Evolutionary conservation across 345 rosid species (phyloP), one percentile per base, ranked within the genome.

Genomic region (Crucihimalaya himalaica): DNA sequence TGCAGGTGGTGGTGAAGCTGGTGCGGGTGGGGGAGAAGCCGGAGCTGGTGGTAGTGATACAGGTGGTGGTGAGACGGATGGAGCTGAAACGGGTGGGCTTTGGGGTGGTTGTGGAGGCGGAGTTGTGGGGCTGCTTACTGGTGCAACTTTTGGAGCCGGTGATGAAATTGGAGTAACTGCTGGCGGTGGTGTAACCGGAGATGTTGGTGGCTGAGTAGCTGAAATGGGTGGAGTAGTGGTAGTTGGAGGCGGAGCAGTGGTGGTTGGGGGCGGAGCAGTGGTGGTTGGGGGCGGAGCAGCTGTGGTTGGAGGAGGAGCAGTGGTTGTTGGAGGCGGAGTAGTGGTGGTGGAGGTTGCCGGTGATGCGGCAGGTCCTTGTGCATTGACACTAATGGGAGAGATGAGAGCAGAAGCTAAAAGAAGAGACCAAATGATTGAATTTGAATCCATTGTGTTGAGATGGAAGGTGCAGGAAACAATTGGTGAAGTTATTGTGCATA

Each of bases 361-460:
- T 18, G 92, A 84, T 58, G 88, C 81, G 8, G 88, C 86, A 10
- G 96, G 98, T 73, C 84, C 72, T 81, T 92, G 93, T 61, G 88
- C 95, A 82, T 76, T 73, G 60, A 73, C 79, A 61, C 71, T 72
- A 75, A 74, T 73, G 35, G 79, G 63, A 21, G 85, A 75, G 71
- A 77, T 28, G 50, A 86, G 82, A 51, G 53, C 69, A 70, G 70
- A 57, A 59, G 10, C 75, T 21, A 86, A 54, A 63, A 84, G n/a
- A 57, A 77, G 71, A 63, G 63, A 68, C 86, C 82, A 71, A 57
- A 62, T 55, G 43, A 27, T 32, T 34, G 43, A 62, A 62, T 35
- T 18, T 32, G 81, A 83, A 74, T 63, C 75, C 96, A 90, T 88
- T 68, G 59, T 84, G 75, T 72, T 73, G 70, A 53, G 62, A 56